Evolutionary conservation across 441 rosid species (phyloP).

Genomic region (Biscutella laevigata): DNA sequence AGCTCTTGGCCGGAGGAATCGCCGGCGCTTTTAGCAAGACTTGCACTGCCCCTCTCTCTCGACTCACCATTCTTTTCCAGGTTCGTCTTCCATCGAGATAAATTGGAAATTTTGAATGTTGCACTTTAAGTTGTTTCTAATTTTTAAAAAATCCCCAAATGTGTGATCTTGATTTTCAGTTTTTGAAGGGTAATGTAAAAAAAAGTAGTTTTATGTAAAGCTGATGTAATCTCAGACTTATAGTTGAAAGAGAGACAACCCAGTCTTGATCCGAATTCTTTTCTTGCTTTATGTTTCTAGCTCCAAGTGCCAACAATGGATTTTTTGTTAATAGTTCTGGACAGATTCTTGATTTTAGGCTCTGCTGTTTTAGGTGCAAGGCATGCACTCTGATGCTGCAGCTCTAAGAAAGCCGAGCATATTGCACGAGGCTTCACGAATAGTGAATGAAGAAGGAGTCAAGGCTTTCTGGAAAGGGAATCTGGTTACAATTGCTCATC

Average conservation of each 20-base stretch:
- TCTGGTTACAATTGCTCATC: conserved; percentile 81
- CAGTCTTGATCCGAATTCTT: no score
- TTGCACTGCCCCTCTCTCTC: conserved; percentile 92
- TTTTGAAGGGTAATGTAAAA: no score
- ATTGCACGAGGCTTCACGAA: conserved; percentile 81
- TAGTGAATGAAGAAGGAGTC: conserved; percentile 76
- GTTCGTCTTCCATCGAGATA: conserved; percentile 26
- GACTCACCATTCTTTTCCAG: conserved; percentile 92
- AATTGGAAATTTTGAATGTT: no score
- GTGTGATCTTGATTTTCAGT: no score
- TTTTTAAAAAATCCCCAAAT: no score
- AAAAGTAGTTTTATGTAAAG: no score
- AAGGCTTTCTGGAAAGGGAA: conserved; percentile 95
- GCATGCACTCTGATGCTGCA: conserved; percentile 73
- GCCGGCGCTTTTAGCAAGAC: conserved; percentile 95
- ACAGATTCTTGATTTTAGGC: not conserved
- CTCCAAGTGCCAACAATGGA: not conserved
- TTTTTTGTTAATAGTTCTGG: not conserved
- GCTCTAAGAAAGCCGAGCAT: conserved; percentile 63
- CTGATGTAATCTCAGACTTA: no score
- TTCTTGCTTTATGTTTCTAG: no score
- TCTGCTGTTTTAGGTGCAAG: conserved; percentile 55
- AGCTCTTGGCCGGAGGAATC: conserved; percentile 83
- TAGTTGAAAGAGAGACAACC: no score
- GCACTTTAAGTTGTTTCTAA: no score